Conservation (phyloP, 768 basidiomycete species). For the Lactifluus subvellereus region DNA sequence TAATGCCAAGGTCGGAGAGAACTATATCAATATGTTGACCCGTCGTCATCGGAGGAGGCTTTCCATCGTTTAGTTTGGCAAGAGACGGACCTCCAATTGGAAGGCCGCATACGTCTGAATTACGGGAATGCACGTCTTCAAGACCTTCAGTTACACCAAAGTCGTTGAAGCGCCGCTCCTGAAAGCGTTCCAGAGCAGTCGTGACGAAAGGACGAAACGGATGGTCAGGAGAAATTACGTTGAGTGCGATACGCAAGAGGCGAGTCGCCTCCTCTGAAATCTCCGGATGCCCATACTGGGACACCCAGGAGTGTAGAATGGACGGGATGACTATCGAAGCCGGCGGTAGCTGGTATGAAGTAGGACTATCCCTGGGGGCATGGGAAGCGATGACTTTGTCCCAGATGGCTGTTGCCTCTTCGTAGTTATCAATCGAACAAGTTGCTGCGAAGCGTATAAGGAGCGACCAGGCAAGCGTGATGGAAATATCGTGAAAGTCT, state of each 20-base stretch:
- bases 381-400: not conserved
- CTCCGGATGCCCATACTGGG: not conserved
- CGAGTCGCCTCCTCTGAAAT: not conserved
- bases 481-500: not conserved
- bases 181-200: not conserved
- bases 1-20: not conserved
- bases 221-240: not conserved
- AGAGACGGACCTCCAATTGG: not conserved
- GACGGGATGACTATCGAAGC: not conserved
- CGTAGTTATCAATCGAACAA: not conserved
- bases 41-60: not conserved
- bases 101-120: not conserved
- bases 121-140: not conserved
- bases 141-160: not conserved
- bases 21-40: not conserved
- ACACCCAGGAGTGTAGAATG: not conserved
- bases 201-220: not conserved
- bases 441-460: not conserved
- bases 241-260: not conserved
- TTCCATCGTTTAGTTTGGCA: not conserved
- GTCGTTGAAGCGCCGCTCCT: not conserved
- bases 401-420: not conserved
- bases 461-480: not conserved
- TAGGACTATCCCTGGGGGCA: not conserved
- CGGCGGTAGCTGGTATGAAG: not conserved